Evolutionary conservation across 83 land plant species (phyloP), one percentile per base, ranked within the genome.

Genomic region (Thuja plicata): DNA sequence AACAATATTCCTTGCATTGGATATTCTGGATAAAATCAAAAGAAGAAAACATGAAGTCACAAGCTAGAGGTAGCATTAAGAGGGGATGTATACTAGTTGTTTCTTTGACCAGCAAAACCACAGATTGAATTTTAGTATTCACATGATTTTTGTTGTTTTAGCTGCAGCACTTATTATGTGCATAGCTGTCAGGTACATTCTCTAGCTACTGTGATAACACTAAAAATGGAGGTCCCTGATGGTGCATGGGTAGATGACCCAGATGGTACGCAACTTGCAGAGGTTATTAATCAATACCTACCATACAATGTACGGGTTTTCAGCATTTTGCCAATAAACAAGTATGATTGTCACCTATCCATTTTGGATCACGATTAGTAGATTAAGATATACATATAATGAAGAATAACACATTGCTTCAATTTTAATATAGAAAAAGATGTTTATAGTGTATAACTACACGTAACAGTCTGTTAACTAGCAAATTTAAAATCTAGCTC

Each of bases 161-260:
- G 6, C 12, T 81, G 84, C 84, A 81, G 54, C 52, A 82, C 54
- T 82, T 82, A 45, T 30, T 10, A 82, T 82, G 41, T 82, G 54
- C 4, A 3, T 45, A 45, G 85, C 50, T 84, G 34, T 89, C 87
- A 98, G 99, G 99, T 98, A 90, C 99, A 98, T 89, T 98, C 99
- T 0, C 89, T 97, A 88, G 95, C 98, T 57, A 98, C 99, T 13
- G 96, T 92, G 88, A 95, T 98, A 88, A 90, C 99, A 16, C 86
- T 98, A 71, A 98, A 98, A 88, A 96, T 98, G 99, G 99, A 98
- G 91, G 92, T 98, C 43, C 97, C 99, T 74, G 92, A 78, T 71
- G 86, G 91, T 89, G 96, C 99, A 74, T 97, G 99, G 99, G 92
- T 85, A n/a, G 90, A 91, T 62, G 99, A 97, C 81, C 91, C 94